phyloP scores from a whole-genome alignment of 768 basidiomycete species.

The Cystofilobasidium capitatum region DNA sequence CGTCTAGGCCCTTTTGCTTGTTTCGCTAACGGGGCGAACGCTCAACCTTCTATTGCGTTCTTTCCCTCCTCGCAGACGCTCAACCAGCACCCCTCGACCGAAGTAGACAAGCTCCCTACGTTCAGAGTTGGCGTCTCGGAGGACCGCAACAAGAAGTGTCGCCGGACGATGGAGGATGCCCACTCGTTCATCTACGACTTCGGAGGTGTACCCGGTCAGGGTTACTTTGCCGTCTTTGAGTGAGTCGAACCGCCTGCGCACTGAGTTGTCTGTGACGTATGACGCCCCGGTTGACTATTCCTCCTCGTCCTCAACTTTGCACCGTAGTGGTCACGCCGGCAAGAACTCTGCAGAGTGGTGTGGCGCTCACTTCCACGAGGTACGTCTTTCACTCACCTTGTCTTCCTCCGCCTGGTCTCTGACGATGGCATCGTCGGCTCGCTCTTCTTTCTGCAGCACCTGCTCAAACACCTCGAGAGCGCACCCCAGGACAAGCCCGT shows the following conservation, averaged over 20 bases:
- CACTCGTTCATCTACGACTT: constrained; percentile 95
- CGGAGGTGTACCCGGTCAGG: constrained; percentile 80
- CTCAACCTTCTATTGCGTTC: background rate
- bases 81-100: constrained; percentile 51
- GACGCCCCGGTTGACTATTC: background rate
- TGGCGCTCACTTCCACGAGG: constrained; percentile 89
- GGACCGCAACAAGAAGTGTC: constrained; percentile 64
- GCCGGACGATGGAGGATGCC: constrained; percentile 94
- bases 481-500: constrained; percentile 50
- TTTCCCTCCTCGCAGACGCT: constrained; percentile 46
- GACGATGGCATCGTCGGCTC: background rate
- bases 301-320: background rate
- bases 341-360: constrained; percentile 99
- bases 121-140: constrained; percentile 70
- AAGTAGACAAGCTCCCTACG: constrained; percentile 27
- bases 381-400: constrained; percentile 28
- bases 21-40: background rate
- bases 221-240: constrained; percentile 97
- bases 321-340: constrained; percentile 70
- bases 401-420: too few species aligned
- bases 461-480: constrained; percentile 13
- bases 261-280: too few species aligned
- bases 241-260: constrained; percentile 28
- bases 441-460: background rate
- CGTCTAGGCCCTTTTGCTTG: background rate